A percentile compares a stretch with the other conserved stretches of the same genome.
Evolutionary conservation across 2,329 filamentous ascomycete genomes (phyloP).

Genomic region (Fusarium agapanthi): DNA sequence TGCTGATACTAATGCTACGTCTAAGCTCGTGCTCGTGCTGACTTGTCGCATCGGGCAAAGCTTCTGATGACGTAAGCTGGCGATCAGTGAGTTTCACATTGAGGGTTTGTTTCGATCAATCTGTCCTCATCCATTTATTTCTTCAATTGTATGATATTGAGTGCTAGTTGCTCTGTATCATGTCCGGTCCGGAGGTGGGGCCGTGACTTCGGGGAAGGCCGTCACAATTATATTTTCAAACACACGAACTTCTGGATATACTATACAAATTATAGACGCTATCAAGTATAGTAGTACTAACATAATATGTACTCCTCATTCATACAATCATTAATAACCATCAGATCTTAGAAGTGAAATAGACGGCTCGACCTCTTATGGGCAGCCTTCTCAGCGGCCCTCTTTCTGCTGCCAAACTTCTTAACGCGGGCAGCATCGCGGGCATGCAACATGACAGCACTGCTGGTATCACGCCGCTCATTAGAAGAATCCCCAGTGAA

Average conservation of each 20-base stretch:
- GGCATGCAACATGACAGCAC: constrained; percentile 57
- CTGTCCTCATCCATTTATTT: not conserved
- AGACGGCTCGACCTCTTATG: constrained; percentile 27
- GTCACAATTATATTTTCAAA: not conserved
- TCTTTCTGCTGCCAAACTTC: constrained; percentile 52
- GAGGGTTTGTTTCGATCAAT: not conserved
- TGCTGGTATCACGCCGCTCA: constrained; percentile 44
- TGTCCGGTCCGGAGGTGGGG: not conserved
- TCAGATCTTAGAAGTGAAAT: constrained; percentile 4
- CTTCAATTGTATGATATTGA: not conserved
- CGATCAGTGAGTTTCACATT: not conserved
- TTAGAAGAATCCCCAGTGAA: constrained; percentile 55
- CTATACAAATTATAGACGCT: not conserved
- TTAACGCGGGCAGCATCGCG: constrained; percentile 59
- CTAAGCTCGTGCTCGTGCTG: constrained; percentile 28
- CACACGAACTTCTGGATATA: not conserved
- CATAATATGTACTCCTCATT: constrained; percentile 1
- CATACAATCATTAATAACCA: not conserved
- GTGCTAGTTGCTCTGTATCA: too few species aligned
- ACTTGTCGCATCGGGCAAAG: constrained; percentile 27
- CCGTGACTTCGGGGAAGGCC: not conserved
- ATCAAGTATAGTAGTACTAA: not conserved
- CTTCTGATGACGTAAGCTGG: constrained; percentile 39
- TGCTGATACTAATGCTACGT: not conserved
- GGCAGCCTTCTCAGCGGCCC: constrained; percentile 13